Evolutionary conservation across 257 asterid genomes (phyloP), one percentile per base, ranked within the genome.

Genomic region (Capsicum pubescens): DNA sequence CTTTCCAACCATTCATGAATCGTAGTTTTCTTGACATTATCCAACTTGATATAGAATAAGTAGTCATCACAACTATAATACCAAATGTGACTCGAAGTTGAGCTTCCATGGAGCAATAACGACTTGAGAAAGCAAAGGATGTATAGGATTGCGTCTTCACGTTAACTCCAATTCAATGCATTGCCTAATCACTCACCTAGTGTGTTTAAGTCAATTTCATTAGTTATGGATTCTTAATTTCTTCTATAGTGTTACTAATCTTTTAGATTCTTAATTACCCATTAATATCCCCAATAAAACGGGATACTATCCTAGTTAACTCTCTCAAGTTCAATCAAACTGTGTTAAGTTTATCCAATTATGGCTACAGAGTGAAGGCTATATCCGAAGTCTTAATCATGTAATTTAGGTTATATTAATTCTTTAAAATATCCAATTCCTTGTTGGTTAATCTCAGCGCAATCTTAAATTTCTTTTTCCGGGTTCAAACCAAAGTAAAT

Each of bases 1-100:
- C 56, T 50, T 46, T 46, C 6, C 36, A 19, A 12, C 58, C 80
- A 6, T 71, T 71, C 79, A 2, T n/a, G 17, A 71, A 71, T 39
- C 80, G 7, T 67, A 72, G 58, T 72, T n/a, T 72, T 72, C 11
- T 72, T 72, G 35, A 72, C 80, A 46, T 72, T 72, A 72, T 72
- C 80, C 11, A 72, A 0, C 58, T 1, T 0, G 3, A 2, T 46
- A 46, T 46, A 46, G 80, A 46, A 19, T 19, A 46, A 72, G 1
- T 35, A 50, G 79, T 72, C 59, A 72, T 72, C 50, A 72, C 35
- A 72, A 72, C 7, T 46, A 9, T 72, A 72, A 71, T 46, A 46
- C 58, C 57, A 3, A n/a, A 19, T 2, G 3, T 46, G 58, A n/a
- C 39, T 72, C 1, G 1, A 17, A 12, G 12, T 7, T 3, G 35